Evolutionary conservation across 352 stramenopile species (phyloP).

Genomic region (Globisporangium takayamanum): DNA sequence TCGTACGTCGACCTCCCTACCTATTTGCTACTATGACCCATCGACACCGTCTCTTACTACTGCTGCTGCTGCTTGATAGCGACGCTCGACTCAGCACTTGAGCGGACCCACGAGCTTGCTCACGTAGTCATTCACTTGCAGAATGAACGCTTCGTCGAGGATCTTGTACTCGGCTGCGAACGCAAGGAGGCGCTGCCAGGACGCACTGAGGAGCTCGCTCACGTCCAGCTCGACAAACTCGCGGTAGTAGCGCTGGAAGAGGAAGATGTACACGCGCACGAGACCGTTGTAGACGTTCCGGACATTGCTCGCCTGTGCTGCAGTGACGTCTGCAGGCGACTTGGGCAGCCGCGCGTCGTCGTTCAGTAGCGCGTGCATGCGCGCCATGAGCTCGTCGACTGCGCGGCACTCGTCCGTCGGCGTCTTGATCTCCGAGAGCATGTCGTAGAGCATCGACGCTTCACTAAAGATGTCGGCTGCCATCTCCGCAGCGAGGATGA

Average conservation of each 20-base stretch:
- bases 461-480: constrained; percentile 59
- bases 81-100: constrained; percentile 11
- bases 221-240: constrained; percentile 57
- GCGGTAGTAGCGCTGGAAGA: constrained; percentile 48
- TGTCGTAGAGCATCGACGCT: constrained; percentile 55
- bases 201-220: constrained; percentile 39
- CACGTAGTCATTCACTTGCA: constrained; percentile 50
- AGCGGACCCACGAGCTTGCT: constrained; percentile 28
- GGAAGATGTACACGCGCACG: constrained; percentile 61
- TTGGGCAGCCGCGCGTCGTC: constrained; percentile 10
- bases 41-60: too few species aligned
- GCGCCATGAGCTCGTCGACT: constrained; percentile 55
- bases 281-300: constrained; percentile 53
- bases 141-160: constrained; percentile 49
- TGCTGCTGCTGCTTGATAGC: too few species aligned
- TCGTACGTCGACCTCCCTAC: too few species aligned
- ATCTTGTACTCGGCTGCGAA: constrained; percentile 60
- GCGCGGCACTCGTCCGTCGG: constrained; percentile 32
- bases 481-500: constrained; percentile 49
- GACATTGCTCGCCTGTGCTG: constrained; percentile 27
- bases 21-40: too few species aligned
- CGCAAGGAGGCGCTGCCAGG: constrained; percentile 54
- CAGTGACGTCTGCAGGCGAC: constrained; percentile 7
- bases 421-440: constrained; percentile 56
- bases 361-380: constrained; percentile 25